Evolutionary conservation across 2,329 filamentous ascomycete species (phyloP).

Genomic region (Lachnellula occidentalis): DNA sequence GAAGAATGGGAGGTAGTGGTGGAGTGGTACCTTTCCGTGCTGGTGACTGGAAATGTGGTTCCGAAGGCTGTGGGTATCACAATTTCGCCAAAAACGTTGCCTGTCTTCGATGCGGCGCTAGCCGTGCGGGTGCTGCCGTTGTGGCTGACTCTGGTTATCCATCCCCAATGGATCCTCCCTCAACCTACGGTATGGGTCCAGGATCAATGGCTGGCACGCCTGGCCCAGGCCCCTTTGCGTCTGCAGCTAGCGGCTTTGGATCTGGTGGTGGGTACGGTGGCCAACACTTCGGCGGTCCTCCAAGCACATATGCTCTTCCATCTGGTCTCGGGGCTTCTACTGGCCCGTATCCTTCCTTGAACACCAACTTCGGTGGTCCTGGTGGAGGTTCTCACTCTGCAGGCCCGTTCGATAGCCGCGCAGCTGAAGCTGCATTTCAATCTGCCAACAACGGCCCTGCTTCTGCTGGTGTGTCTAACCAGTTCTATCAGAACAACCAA

Average conservation of each 20-base stretch:
- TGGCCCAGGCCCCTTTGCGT: constrained; percentile 70
- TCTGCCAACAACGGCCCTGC: constrained; percentile 77
- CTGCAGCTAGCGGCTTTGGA: constrained; percentile 62
- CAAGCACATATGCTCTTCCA: constrained; percentile 83
- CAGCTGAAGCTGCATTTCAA: constrained; percentile 90
- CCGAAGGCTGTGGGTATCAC: constrained; percentile 95
- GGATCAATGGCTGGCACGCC: constrained; percentile 81
- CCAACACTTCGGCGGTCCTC: constrained; percentile 82
- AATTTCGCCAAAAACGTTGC: constrained; percentile 99
- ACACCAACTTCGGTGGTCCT: constrained; percentile 70
- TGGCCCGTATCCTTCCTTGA: constrained; percentile 75
- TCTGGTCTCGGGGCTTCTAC: constrained; percentile 77
- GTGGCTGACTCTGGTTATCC: constrained; percentile 91
- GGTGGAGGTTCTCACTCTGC: constrained; percentile 74
- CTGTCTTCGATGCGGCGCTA: constrained; percentile 92
- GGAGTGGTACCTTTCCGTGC: constrained; percentile 94
- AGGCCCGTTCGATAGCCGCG: constrained; percentile 86
- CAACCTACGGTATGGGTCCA: constrained; percentile 79
- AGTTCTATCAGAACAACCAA: constrained; percentile 55
- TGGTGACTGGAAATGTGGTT: constrained; percentile 98
- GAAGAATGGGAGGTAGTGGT: constrained; percentile 74
- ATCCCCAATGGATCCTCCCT: constrained; percentile 80
- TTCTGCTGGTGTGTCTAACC: constrained; percentile 68
- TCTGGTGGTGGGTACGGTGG: constrained; percentile 56
- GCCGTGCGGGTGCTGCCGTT: constrained; percentile 86